Conservation (phyloP, 2,329 filamentous ascomycete species). For the Trichoderma afroharzianum region DNA sequence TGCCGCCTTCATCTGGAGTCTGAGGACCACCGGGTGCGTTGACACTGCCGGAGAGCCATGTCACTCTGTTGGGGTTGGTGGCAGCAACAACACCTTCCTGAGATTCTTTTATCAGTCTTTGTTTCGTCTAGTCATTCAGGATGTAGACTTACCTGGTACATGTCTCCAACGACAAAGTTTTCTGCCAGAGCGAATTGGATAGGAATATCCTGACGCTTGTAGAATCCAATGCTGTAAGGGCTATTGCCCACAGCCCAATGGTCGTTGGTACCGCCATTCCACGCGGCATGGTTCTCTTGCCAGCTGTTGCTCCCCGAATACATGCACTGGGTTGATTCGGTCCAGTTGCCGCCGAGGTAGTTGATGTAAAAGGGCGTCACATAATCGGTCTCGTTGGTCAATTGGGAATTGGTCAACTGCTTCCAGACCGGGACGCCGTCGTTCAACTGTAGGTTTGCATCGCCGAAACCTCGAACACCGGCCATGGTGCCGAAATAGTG, state of each 20-base stretch:
- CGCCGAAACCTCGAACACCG: slow-evolving; percentile 52
- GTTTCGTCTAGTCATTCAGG: neutral
- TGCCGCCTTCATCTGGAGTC: slow-evolving; percentile 38
- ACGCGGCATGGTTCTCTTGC: slow-evolving; percentile 47
- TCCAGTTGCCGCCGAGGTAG: slow-evolving; percentile 48
- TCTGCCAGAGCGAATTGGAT: slow-evolving; percentile 54
- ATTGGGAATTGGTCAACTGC: slow-evolving; percentile 39
- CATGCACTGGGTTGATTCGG: slow-evolving; percentile 53
- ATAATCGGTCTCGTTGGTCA: slow-evolving; percentile 39
- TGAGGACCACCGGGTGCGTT: slow-evolving; percentile 47
- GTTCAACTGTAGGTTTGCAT: slow-evolving; percentile 53
- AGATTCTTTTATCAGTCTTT: neutral
- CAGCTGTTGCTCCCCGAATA: slow-evolving; percentile 50
- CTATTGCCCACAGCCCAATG: slow-evolving; percentile 53
- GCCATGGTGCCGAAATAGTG: slow-evolving; percentile 56
- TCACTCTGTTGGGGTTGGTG: slow-evolving; percentile 51
- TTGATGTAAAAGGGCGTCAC: slow-evolving; percentile 54
- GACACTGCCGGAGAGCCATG: slow-evolving; percentile 48
- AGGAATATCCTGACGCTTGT: slow-evolving; percentile 49
- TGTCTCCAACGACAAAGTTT: slow-evolving; percentile 52
- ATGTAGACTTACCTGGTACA: slow-evolving; percentile 41
- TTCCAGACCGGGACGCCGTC: slow-evolving; percentile 44
- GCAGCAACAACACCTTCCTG: slow-evolving; percentile 48
- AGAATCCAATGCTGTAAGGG: slow-evolving; percentile 50
- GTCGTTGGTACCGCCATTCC: slow-evolving; percentile 49